Evolutionary conservation across 352 stramenopile species (phyloP), one percentile per base, ranked within the genome.

Genomic region (Aphanomyces astaci): DNA sequence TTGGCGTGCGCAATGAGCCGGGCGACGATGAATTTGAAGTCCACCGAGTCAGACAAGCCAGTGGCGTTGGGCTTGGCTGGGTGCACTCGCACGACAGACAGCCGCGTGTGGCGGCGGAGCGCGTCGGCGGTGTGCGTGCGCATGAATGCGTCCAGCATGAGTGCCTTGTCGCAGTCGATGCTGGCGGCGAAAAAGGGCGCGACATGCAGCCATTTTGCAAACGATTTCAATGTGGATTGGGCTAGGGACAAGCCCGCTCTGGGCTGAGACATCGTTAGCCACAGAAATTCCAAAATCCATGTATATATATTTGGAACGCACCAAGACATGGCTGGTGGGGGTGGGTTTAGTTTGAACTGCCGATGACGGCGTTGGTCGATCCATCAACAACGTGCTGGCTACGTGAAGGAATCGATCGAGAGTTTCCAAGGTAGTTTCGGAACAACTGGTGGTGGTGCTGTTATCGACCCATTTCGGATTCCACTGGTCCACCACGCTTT

Each of bases 1-100:
- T 65, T 53, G 3, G 30, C 30, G 30, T 65, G 57, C 13, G 31
- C 57, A 22, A 65, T 24, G 27, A 65, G 57, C 28, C 28, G 22
- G 13, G 11, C 24, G 11, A 65, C 11, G 5, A 65, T 17, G 28
- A 53, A 53, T 7, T 65, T 33, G 24, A 53, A 9, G 45, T 33
- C 45, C 9, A 53, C 9, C 2, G 27, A 19, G 11, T 19, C 32
- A 22, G 46, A 5, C 19, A 10, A 9, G 22, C 13, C 24, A 15
- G 7, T 43, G 7, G 7, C 36, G 7, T 43, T 43, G n/a, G n/a
- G n/a, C 36, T 43, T 43, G 36, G 36, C 15, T 43, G 36, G 36
- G 15, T 43, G 36, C 36, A 43, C 36, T 43, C 36, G 36, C 7
- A 43, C 36, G 15, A 43, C 36, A 15, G 36, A 43, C 7, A 43